Base-by-base conservation (phyloP, 805 yeast genomes). In the Wickerhamiella cacticola region DNA sequence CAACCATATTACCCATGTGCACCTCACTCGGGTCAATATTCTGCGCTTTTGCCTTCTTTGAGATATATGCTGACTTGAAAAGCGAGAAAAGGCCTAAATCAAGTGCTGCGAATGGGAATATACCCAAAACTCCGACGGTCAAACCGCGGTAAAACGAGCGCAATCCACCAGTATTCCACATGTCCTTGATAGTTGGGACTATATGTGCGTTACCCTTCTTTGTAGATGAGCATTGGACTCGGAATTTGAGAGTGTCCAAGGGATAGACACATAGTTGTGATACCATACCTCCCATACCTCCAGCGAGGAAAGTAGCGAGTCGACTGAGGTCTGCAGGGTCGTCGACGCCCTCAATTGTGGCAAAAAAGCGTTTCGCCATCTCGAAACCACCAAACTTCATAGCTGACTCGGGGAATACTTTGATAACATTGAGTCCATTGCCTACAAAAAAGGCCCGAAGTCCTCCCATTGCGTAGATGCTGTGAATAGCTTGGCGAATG, bases 331-430 rank as follows among this genome's bases (percentile, higher is more conserved):
- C 75, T 1, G 80, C 64, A 1, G 80, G 73, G 59, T 82, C 88
- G 10, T 71, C 71, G 5, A 78, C 79, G 12, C 94, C 94, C 64
- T 86, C 96, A 6, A 88, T 50, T 23, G 68, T 62, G 18, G 94
- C 80, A 59, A 92, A 68, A 24, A 80, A 59, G 49, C 82, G 70
- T 59, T 92, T 92, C 0, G 88, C 80, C 4, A 86, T 74, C 63
- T 89, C 98, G 63, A 92, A 89, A 3, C 95, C 79, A 2, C 98
- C 97, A 65, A 92, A 89, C 61, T 92, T 92, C 76, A 89, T 89
- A 1, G 97, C 96, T 31, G 94, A 82, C 63, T 89, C 98, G 0
- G 98, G 98, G 60, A 92, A 85, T 18, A 89, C 96, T 62, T 89
- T 89, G 48, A 88, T 58, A n/a, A 83, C 85, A 62, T 92, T 92